Evolutionary conservation across 2,329 filamentous ascomycete species (phyloP).

Genomic region (Xylariaceae sp.): DNA sequence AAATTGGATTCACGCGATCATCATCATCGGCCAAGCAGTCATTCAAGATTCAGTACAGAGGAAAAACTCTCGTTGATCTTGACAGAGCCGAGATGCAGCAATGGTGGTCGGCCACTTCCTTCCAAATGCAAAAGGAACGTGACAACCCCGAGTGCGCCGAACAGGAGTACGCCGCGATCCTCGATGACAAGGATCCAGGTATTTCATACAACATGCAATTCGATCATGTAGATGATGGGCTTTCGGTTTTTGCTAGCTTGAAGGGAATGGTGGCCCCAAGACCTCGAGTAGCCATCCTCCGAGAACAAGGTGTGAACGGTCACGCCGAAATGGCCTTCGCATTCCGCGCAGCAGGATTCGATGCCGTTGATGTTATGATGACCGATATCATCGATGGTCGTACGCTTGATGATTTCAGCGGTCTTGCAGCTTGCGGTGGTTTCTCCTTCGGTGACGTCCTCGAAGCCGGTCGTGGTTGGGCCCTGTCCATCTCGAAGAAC

Average conservation of each 20-base stretch:
- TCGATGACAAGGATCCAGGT: slow-evolving; percentile 72
- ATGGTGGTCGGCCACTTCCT: slow-evolving; percentile 82
- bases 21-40: slow-evolving; percentile 61
- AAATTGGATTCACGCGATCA: slow-evolving; percentile 71
- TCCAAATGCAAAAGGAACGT: slow-evolving; percentile 82
- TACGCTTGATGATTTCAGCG: slow-evolving; percentile 76
- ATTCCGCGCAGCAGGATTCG: slow-evolving; percentile 86
- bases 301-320: slow-evolving; percentile 93
- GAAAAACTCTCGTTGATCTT: slow-evolving; percentile 62
- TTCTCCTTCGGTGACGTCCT: slow-evolving; percentile 85
- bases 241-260: slow-evolving; percentile 62
- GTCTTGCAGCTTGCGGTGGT: slow-evolving; percentile 89
- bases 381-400: slow-evolving; percentile 78
- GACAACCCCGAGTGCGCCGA: slow-evolving; percentile 87
- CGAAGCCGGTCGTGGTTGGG: slow-evolving; percentile 95
- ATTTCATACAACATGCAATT: slow-evolving; percentile 79
- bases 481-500: slow-evolving; percentile 86
- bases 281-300: slow-evolving; percentile 74
- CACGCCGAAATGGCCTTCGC: slow-evolving; percentile 96
- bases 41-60: slow-evolving; percentile 68
- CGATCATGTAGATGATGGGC: slow-evolving; percentile 68
- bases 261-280: slow-evolving; percentile 50
- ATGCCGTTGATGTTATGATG: slow-evolving; percentile 94
- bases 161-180: slow-evolving; percentile 69
- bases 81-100: slow-evolving; percentile 72